Percentiles rank a stretch among this genome's conserved stretches.
Conservation (phyloP, 306 rosid genomes). For the Prinsepia uniflora region DNA sequence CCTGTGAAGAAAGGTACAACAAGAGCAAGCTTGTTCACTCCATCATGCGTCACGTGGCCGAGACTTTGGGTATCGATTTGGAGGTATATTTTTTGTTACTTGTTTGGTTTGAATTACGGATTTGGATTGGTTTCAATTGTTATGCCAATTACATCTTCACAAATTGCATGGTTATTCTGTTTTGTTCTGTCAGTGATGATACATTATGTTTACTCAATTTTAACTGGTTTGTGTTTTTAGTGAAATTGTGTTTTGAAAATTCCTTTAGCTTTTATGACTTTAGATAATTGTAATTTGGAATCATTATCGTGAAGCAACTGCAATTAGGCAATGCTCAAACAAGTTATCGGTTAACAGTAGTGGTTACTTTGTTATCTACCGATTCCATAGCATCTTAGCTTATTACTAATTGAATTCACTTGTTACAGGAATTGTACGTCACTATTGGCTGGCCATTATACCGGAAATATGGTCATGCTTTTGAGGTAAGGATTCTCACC, state of each 20-base stretch:
- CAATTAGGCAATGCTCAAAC: background rate
- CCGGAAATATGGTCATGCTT: slow-evolving; percentile 91
- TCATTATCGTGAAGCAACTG: no score
- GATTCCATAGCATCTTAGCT: background rate
- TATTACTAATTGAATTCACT: slow-evolving; percentile 18
- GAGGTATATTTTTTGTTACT: slow-evolving; percentile 44
- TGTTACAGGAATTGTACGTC: slow-evolving; percentile 71
- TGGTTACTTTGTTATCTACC: background rate
- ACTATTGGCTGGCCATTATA: slow-evolving; percentile 96
- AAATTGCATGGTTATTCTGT: no score
- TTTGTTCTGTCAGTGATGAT: no score
- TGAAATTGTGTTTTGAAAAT: no score
- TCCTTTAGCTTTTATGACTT: no score
- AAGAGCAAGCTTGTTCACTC: slow-evolving; percentile 98
- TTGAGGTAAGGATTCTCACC: slow-evolving; percentile 52
- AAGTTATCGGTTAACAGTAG: slow-evolving; percentile 9
- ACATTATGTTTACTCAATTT: no score
- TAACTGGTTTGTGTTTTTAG: background rate
- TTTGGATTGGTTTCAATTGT: background rate
- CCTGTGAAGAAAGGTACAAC: slow-evolving; percentile 90
- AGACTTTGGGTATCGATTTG: slow-evolving; percentile 66
- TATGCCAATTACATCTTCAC: no score
- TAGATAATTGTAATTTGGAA: no score
- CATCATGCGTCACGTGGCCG: slow-evolving; percentile 96
- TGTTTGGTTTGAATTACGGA: background rate